Evolutionary conservation across 495 filamentous ascomycete genomes (phyloP).

Genomic region (Aspergillus ellipticus): DNA sequence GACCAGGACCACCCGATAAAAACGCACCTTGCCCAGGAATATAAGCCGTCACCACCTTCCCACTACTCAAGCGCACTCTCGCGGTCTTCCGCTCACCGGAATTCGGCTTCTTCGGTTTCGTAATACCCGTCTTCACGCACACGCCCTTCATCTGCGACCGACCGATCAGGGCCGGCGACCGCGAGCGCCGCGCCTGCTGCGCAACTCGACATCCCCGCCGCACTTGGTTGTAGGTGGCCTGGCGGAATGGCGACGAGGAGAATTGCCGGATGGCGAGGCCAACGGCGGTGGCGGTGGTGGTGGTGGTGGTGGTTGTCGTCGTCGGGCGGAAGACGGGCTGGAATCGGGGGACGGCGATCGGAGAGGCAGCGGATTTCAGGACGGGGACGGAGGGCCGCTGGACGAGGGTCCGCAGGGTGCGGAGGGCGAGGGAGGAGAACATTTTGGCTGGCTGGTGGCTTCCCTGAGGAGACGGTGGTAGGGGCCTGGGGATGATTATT

Average conservation of each 20-base stretch:
- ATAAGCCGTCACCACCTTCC: slow-evolving; percentile 81
- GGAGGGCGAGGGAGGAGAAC: slow-evolving; percentile 36
- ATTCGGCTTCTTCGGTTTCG: slow-evolving; percentile 97
- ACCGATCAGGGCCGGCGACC: slow-evolving; percentile 76
- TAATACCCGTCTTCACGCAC: slow-evolving; percentile 85
- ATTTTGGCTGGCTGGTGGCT: slow-evolving; percentile 17
- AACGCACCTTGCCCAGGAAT: slow-evolving; percentile 87
- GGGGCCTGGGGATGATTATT: slow-evolving; percentile 12
- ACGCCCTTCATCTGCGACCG: slow-evolving; percentile 89
- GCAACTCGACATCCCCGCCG: slow-evolving; percentile 67
- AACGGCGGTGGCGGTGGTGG: background rate
- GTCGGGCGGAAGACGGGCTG: background rate
- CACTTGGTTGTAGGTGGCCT: slow-evolving; percentile 53
- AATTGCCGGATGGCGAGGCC: slow-evolving; percentile 34
- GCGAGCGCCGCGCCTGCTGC: slow-evolving; percentile 73
- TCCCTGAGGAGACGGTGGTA: background rate
- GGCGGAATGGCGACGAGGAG: slow-evolving; percentile 37
- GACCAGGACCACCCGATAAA: slow-evolving; percentile 3
- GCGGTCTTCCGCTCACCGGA: slow-evolving; percentile 92
- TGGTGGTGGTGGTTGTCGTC: background rate
- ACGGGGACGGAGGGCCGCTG: slow-evolving; percentile 27
- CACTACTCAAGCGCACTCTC: slow-evolving; percentile 80
- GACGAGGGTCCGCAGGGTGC: slow-evolving; percentile 36
- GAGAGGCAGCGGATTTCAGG: slow-evolving; percentile 7
- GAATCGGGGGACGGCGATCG: background rate